Conservation (phyloP, 257 asterid genomes). For the Gardenia jasminoides region DNA sequence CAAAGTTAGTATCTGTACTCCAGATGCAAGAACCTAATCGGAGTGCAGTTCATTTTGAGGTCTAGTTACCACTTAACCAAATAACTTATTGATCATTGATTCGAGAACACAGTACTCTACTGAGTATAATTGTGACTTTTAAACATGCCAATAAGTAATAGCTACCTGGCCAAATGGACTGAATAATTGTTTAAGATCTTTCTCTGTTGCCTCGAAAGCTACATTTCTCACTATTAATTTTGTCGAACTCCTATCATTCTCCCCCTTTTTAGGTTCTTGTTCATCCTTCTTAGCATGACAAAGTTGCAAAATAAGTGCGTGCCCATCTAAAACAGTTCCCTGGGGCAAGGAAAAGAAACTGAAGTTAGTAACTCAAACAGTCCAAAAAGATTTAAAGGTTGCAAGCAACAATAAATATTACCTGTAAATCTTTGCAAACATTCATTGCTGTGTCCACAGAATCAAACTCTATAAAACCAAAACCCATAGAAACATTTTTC, state of each 20-base stretch:
- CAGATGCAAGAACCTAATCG: not conserved
- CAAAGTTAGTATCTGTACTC: not conserved
- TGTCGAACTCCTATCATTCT: slow-evolving; percentile 67
- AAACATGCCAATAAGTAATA: not conserved
- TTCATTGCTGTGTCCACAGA: slow-evolving; percentile 67
- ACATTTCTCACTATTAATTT: slow-evolving; percentile 89
- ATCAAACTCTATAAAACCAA: slow-evolving; percentile 91
- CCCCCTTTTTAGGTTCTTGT: slow-evolving; percentile 38
- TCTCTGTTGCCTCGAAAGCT: slow-evolving; percentile 94
- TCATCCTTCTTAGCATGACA: slow-evolving; percentile 74
- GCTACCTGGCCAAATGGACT: slow-evolving; percentile 90
- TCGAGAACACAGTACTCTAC: not conserved
- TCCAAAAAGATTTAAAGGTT: not conserved
- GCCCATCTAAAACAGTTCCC: slow-evolving; percentile 94
- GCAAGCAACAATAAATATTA: slow-evolving; percentile 15
- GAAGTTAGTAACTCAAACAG: slow-evolving; percentile 7
- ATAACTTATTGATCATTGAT: not conserved
- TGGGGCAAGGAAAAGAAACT: slow-evolving; percentile 33
- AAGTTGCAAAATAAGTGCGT: slow-evolving; percentile 83
- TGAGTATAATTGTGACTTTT: not conserved
- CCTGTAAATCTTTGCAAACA: slow-evolving; percentile 83
- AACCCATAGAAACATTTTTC: slow-evolving; percentile 86
- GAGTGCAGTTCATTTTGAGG: not conserved
- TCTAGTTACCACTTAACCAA: not conserved
- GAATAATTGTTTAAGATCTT: slow-evolving; percentile 83